Evolutionary conservation across 2,329 filamentous ascomycete genomes (phyloP).

Genomic region (Colletotrichum spinosum): DNA sequence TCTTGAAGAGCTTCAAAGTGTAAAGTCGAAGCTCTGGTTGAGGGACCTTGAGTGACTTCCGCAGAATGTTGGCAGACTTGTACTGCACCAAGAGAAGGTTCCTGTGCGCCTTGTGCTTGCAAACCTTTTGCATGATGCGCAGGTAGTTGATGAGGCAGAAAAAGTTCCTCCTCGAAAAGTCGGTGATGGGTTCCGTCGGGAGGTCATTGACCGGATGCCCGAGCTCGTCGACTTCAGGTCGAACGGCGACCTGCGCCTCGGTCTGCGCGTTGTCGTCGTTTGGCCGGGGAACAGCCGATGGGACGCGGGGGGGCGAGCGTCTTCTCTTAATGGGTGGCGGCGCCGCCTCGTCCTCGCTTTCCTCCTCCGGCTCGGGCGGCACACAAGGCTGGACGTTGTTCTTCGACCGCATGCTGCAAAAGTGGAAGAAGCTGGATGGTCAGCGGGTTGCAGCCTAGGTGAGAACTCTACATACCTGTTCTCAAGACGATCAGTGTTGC

Average conservation of each 20-base stretch:
- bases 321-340: conserved; percentile 83
- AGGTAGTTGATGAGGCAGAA: conserved; percentile 96
- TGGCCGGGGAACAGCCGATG: conserved; percentile 41
- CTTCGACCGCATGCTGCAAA: conserved; percentile 79
- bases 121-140: conserved; percentile 96
- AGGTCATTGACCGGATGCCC: conserved; percentile 81
- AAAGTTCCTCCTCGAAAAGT: conserved; percentile 94
- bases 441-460: conserved; percentile 39
- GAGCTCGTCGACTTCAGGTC: conserved; percentile 84
- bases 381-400: conserved; percentile 49
- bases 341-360: conserved; percentile 80
- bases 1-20: conserved; percentile 98
- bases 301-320: conserved; percentile 56
- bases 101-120: conserved; percentile 93
- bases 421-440: conserved; percentile 82
- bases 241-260: conserved; percentile 49
- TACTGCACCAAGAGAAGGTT: conserved; percentile 95
- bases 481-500: conserved; percentile 84
- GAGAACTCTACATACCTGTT: conserved; percentile 69
- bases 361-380: conserved; percentile 42
- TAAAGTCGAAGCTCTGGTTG: conserved; percentile 90
- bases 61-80: conserved; percentile 92
- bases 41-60: conserved; percentile 90
- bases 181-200: conserved; percentile 82
- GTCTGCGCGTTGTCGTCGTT: conserved; percentile 44